Base-by-base conservation (phyloP, 352 stramenopile species). In the Globisporangium takayamanum region DNA sequence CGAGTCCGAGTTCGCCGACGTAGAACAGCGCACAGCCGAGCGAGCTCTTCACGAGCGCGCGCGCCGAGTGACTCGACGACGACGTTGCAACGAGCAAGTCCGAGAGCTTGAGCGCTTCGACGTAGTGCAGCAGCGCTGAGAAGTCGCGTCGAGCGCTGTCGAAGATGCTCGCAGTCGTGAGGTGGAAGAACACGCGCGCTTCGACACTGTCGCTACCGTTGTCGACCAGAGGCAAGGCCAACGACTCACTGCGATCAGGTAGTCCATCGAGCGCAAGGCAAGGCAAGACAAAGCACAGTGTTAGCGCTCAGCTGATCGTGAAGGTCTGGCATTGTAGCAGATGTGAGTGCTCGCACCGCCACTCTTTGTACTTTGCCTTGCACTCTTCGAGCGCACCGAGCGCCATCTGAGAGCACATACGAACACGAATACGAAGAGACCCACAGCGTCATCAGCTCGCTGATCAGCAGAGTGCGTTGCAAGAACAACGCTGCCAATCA, bases 11-110 rank as follows among this genome's bases (percentile, higher is more conserved):
- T 49, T 89, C 76, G 5, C 75, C 67, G 3, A 56, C 51, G 60
- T 89, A 89, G 50, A 80, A 92, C 6, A 89, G 56, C 8, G 72
- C 70, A 28, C 76, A 80, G 1, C 78, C 79, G 10, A 87, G 55
- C 25, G 72, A 82, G 58, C 74, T 88, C 46, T 74, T 65, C 16
- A 71, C 72, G 8, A 89, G 58, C 11, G 71, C 53, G 30, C 68
- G 73, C 0, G 66, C 72, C 15, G 61, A 60, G 46, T 87, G 75
- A 6, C 62, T 55, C 1, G 53, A 28, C 8, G 73, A 67, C 12
- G 42, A 37, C 7, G 33, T 12, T 39, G 50, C 20, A 5, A 3
- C 45, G 15, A 92, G 66, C 22, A 62, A 18, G 18, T 69, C 63
- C 8, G 74, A 59, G 14, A 69, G 55, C 26, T 74, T 73, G 8